phyloP scores from a whole-genome alignment of 1,284 basidiomycete genomes.

The Coriolopsis trogii region DNA sequence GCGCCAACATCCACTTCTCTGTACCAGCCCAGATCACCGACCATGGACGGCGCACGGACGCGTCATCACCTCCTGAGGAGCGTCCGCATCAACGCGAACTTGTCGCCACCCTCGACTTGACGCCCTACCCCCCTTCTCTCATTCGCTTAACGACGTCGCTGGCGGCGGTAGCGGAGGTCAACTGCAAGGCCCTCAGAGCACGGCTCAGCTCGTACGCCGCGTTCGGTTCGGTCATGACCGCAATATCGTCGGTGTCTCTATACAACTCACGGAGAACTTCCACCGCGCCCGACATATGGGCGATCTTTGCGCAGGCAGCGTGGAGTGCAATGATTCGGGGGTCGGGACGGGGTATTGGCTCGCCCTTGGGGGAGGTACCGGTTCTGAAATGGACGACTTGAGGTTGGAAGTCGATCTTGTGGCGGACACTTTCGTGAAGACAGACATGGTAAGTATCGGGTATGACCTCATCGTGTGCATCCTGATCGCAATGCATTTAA shows the following conservation, averaged over 20 bases:
- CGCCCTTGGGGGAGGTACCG: neutral
- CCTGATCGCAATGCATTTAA: neutral
- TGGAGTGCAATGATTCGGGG: neutral
- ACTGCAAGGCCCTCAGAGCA: neutral
- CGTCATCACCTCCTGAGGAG: too few species aligned
- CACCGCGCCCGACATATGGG: neutral
- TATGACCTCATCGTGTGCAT: neutral
- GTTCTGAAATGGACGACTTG: neutral
- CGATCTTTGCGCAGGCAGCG: neutral
- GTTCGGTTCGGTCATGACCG: neutral
- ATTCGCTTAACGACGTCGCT: too few species aligned
- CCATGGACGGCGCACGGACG: too few species aligned
- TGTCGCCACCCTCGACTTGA: too few species aligned
- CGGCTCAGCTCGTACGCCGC: neutral
- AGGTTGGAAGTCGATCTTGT: too few species aligned
- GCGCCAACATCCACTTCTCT: too few species aligned
- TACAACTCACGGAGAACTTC: neutral
- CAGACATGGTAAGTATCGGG: neutral
- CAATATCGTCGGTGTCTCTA: neutral
- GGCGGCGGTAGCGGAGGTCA: neutral
- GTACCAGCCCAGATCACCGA: too few species aligned
- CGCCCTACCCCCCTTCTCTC: too few species aligned
- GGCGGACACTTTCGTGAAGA: too few species aligned
- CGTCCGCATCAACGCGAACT: too few species aligned
- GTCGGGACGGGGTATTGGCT: neutral